A percentile compares a stretch with the other conserved stretches of the same genome.
Evolutionary conservation across 1,139 yeast genomes (phyloP).

Genomic region (Candida tropicalis): DNA sequence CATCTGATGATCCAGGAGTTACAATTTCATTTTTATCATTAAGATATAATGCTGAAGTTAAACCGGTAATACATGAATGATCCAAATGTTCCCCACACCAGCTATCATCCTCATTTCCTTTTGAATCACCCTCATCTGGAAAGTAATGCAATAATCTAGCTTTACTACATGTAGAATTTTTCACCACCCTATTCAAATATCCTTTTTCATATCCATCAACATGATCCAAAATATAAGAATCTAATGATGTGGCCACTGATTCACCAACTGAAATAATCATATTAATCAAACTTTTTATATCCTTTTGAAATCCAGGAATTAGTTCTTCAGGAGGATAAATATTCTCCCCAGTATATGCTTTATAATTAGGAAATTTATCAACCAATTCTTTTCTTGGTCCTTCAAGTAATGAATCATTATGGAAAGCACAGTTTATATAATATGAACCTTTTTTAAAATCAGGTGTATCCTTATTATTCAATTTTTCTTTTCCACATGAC

Average conservation of each 20-base stretch:
- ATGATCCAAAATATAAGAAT: slow-evolving; percentile 37
- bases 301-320: slow-evolving; percentile 32
- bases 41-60: slow-evolving; percentile 58
- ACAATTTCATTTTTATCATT: slow-evolving; percentile 44
- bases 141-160: slow-evolving; percentile 62
- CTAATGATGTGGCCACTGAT: slow-evolving; percentile 57
- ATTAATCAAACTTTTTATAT: slow-evolving; percentile 42
- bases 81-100: slow-evolving; percentile 74
- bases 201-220: slow-evolving; percentile 32
- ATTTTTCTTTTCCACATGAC: slow-evolving; percentile 64
- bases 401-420: slow-evolving; percentile 42
- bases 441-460: slow-evolving; percentile 61
- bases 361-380: slow-evolving; percentile 33
- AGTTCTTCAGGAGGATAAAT: slow-evolving; percentile 50
- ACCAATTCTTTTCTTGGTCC: slow-evolving; percentile 44
- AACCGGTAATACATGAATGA: slow-evolving; percentile 64
- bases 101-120: slow-evolving; percentile 28
- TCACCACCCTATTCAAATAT: slow-evolving; percentile 49
- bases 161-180: slow-evolving; percentile 56
- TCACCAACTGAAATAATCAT: slow-evolving; percentile 55
- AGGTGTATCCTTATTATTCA: slow-evolving; percentile 40
- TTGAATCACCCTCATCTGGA: slow-evolving; percentile 24
- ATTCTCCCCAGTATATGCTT: slow-evolving; percentile 52
- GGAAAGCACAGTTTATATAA: slow-evolving; percentile 63
- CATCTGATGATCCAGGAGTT: slow-evolving; percentile 35